phyloP scores from a whole-genome alignment of 179 eudicot genomes.

The Silene noctiflora region DNA sequence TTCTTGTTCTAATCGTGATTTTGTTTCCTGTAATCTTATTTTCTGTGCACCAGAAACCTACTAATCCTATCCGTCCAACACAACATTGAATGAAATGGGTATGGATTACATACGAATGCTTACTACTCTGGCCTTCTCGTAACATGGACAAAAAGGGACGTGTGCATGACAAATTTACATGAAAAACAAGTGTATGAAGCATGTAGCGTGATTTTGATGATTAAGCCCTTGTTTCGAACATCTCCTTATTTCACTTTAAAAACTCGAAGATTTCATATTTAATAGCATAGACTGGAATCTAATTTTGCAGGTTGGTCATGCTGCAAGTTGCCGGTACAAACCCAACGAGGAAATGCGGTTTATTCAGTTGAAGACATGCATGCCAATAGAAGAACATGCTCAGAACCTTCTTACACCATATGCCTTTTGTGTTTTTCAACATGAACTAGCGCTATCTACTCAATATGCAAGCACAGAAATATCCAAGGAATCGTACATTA shows the following conservation, averaged over 20 bases:
- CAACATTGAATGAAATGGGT: too few species aligned
- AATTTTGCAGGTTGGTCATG: constrained; percentile 37
- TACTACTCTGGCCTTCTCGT: too few species aligned
- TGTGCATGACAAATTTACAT: too few species aligned
- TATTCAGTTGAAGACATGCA: constrained; percentile 34
- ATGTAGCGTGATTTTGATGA: too few species aligned
- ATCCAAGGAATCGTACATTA: constrained; percentile 35
- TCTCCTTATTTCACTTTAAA: too few species aligned
- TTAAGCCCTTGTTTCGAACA: too few species aligned
- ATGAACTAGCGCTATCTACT: constrained; percentile 36
- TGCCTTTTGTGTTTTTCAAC: constrained; percentile 41
- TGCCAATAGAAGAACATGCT: constrained; percentile 52
- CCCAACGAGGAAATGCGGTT: constrained; percentile 29
- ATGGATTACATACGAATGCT: too few species aligned
- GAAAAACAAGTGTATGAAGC: too few species aligned
- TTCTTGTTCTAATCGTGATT: not conserved
- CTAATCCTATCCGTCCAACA: too few species aligned
- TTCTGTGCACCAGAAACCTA: too few species aligned
- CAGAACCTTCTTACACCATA: constrained; percentile 37
- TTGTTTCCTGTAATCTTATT: not conserved
- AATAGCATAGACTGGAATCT: not conserved
- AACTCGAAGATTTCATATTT: too few species aligned
- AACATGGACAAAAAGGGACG: too few species aligned
- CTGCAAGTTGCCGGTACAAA: constrained; percentile 22
- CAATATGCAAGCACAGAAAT: constrained; percentile 41